Evolutionary conservation across 2,329 filamentous ascomycete genomes (phyloP), one percentile per base, ranked within the genome.

Genomic region (Penicillium expansum): DNA sequence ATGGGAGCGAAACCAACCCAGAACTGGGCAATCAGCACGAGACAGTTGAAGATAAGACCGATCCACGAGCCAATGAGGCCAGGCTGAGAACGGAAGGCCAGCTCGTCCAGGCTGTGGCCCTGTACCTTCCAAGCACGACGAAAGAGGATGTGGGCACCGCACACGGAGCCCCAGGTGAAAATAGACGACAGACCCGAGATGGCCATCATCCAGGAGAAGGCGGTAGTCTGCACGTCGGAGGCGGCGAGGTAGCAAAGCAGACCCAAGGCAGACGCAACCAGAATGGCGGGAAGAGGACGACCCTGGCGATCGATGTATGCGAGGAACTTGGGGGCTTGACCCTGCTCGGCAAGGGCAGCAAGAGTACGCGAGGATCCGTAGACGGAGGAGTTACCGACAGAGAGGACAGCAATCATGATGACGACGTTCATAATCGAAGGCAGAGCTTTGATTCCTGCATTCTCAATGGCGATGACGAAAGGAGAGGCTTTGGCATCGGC

Each of bases 351-450:
- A 2, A 97, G 83, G 3, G 92, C 92, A 27, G 92, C 91, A 8
- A 97, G 84, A 2, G 92, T 97, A 66, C 93, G 87, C 1, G 91
- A 95, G 24, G 91, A 93, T 35, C 92, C 93, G 68, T 96, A 97
- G 58, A 97, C 88, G 59, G 92, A 87, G 7, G 91, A 93, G 75
- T 96, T 97, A 56, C 92, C 92, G 58, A 97, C 92, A 0, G 91
- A 95, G 22, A 97, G 79, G 22, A 96, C 92, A 20, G 92, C 89
- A 60, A 96, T 86, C 69, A 97, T 86, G 71, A 97, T 96, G 59
- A 97, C 91, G n/a, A 86, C 86, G 74, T 97, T 97, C 89, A 97
- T 95, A 52, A 97, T 83, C 0, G 89, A 92, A 2, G 91, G 91
- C 3, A 97, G 83, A 2, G 88, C 87, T 41, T 84, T 77, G 66